Base-by-base conservation (phyloP, 1,284 basidiomycete genomes). In the Prillingera fragicola region DNA sequence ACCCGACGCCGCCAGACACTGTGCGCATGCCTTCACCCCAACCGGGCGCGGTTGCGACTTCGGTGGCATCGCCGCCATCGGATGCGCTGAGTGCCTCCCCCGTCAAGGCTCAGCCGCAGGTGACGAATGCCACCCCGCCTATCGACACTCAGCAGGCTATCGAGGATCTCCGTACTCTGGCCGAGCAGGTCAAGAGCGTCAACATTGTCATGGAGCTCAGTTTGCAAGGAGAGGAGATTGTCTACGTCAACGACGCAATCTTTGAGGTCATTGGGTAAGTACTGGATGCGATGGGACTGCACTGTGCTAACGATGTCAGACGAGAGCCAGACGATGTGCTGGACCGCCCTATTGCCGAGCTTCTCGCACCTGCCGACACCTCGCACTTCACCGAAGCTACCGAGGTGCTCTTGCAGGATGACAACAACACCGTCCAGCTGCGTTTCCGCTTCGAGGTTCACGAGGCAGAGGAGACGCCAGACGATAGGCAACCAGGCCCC, bases 181-280 rank as follows among this genome's bases (percentile, higher is more conserved):
- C 89, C 3, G 91, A 97, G 68, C 87, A 86, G 5, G 89, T 89
- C 13, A 87, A 92, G 71, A 88, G 84, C 62, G 85, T 89, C 68
- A 95, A 94, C 58, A 88, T 96, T 41, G 87, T 99, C 24, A 80
- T 98, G 76, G 95, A 98, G 69, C 80, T 99, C 21, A 85, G 84
- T 64, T 75, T 97, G 51, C 89, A 96, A 63, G 90, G 88, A 7
- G 90, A 97, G 43, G 67, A 72, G 14, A 73, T 80, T 65, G 84
- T 92, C 62, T 98, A 92, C 83, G 78, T 96, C 43, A 98, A 95
- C 72, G 88, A 94, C 61, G 88, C 92, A 0, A 70, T 95, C 87
- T 78, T 81, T 57, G 82, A 85, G 40, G 87, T 98, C 21, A 80
- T 94, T 40, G 94, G 94, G 91, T 94, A 71, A 59, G 88, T 77